Evolutionary conservation across 2,329 filamentous ascomycete species (phyloP), one percentile per base, ranked within the genome.

Genomic region (Aspergillus fumigatiaffinis): DNA sequence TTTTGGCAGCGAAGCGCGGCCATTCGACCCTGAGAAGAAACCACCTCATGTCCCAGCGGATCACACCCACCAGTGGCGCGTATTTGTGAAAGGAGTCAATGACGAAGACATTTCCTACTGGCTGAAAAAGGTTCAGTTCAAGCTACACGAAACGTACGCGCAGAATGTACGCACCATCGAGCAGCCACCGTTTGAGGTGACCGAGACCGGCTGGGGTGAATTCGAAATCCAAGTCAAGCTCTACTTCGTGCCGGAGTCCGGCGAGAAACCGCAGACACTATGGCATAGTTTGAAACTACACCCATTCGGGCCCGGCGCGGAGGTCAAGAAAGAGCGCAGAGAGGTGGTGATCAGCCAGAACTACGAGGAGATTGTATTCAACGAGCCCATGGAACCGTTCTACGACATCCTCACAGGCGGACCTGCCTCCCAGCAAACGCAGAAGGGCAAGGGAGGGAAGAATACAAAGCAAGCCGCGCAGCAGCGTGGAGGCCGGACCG

Each of bases 111-210:
- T 97, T 64, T 92, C 90, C 28, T 94, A 96, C 75, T 99, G 94
- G 92, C 83, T 97, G 64, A 91, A 93, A 57, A 93, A 96, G 68
- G 93, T 99, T 1, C 92, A 97, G 73, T 99, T 99, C 79, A 97
- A 97, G 76, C 85, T 99, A 17, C 93, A 97, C 80, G 92, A 97
- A 75, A 97, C 93, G 9, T 97, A 97, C 73, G 87, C 91, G 28
- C 96, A 97, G 74, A 90, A 90, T 56, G 84, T 94, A 23, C 89
- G 94, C 66, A 96, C 89, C 72, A 81, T 94, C 68, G 92, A 96
- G 68, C 84, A 85, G 59, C 84, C 90, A 69, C 92, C 80, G 10
- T 99, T 97, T 68, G 81, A 91, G 68, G 89, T 97, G 60, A 85
- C 86, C 61, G 94, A 97, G 76, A 97, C 94, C 0, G 94, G 94